phyloP scores from a whole-genome alignment of 208 protist genomes.

The Entamoeba dispar region DNA sequence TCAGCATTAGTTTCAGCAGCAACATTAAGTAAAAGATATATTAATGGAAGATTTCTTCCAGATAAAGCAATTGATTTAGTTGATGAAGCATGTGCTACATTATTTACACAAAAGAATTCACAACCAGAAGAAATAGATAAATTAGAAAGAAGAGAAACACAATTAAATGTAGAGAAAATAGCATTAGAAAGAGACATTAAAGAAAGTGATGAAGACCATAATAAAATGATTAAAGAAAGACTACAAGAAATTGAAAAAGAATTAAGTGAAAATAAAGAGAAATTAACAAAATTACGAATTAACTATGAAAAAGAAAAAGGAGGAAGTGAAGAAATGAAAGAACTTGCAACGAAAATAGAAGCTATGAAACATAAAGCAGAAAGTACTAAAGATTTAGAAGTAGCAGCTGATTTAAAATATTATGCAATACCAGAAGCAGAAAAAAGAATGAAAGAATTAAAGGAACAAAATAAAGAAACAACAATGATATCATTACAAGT shows the following conservation, averaged over 20 bases:
- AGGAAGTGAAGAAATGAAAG: background rate
- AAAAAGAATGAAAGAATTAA: no score
- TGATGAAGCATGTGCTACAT: slow-evolving; percentile 54
- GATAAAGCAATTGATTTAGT: slow-evolving; percentile 95
- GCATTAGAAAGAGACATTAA: slow-evolving; percentile 27
- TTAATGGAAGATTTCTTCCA: slow-evolving; percentile 44
- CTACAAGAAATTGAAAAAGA: background rate
- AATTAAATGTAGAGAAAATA: slow-evolving; percentile 60
- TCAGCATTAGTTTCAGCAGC: background rate
- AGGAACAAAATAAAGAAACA: no score
- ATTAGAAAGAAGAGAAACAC: slow-evolving; percentile 31
- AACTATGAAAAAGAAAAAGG: background rate
- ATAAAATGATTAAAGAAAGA: background rate
- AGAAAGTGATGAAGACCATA: background rate
- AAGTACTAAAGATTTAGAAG: background rate
- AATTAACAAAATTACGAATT: background rate
- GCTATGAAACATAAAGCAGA: no score
- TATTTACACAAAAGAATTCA: slow-evolving; percentile 46
- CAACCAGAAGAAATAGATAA: slow-evolving; percentile 75
- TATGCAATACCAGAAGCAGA: no score
- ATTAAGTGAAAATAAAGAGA: background rate
- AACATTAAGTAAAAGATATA: background rate
- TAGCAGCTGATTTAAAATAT: no score
- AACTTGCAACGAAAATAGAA: background rate
- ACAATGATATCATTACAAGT: no score